These are phyloP conservation scores for Chlorociboria aeruginascens DNA, from an alignment of 495 filamentous ascomycete genomes.

Conservation along the genomic window DNA sequence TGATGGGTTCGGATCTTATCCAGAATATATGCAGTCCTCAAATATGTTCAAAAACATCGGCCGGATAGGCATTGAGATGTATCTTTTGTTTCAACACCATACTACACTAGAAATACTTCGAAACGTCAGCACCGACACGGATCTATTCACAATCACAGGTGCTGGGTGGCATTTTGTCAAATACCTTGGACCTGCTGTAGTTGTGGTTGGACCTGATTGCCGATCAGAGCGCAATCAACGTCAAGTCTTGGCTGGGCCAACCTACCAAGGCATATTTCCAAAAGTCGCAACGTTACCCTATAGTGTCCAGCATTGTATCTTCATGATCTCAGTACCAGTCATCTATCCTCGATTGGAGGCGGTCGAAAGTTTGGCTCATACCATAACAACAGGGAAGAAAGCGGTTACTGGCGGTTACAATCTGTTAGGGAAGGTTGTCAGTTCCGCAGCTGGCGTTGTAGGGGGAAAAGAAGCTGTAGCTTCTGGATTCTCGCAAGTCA, in stretches of 20 bases:
- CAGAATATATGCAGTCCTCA: slow-evolving; percentile 95
- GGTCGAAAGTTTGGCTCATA: slow-evolving; percentile 78
- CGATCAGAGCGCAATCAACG: slow-evolving; percentile 81
- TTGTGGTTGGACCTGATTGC: slow-evolving; percentile 79
- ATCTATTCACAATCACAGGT: slow-evolving; percentile 94
- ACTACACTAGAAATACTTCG: slow-evolving; percentile 89
- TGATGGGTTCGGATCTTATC: slow-evolving; percentile 95
- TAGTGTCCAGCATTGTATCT: slow-evolving; percentile 88
- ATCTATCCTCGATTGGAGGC: slow-evolving; percentile 87
- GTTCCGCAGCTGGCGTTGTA: slow-evolving; percentile 85
- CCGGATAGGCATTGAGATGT: slow-evolving; percentile 95
- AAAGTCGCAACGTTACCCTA: slow-evolving; percentile 88
- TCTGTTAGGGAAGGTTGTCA: slow-evolving; percentile 83
- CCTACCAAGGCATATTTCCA: slow-evolving; percentile 93
- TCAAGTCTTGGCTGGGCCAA: slow-evolving; percentile 90
- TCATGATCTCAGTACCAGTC: slow-evolving; percentile 84
- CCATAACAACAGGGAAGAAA: slow-evolving; percentile 90
- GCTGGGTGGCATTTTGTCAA: slow-evolving; percentile 98
- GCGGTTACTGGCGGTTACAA: slow-evolving; percentile 94
- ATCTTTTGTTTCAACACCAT: slow-evolving; percentile 97
- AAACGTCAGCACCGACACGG: slow-evolving; percentile 70
- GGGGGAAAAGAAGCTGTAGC: slow-evolving; percentile 86
- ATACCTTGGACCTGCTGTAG: slow-evolving; percentile 83
- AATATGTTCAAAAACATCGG: slow-evolving; percentile 98
- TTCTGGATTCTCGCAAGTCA: slow-evolving; percentile 84